These are phyloP conservation scores for Mycena floridula DNA, from an alignment of 768 basidiomycete genomes.

Conservation along the genomic window DNA sequence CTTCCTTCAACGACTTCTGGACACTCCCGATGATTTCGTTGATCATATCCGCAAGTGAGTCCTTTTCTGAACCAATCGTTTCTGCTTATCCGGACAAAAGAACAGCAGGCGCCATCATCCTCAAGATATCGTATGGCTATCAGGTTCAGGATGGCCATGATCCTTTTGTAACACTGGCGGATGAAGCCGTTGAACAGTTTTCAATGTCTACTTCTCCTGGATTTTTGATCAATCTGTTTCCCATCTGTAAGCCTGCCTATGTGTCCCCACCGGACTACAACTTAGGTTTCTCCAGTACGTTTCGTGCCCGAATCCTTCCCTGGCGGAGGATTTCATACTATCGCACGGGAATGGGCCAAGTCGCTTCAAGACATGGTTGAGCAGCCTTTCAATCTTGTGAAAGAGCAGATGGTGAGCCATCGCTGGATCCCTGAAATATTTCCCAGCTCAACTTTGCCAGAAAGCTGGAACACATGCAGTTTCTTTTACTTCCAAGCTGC, in stretches of 20 bases:
- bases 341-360: constrained; percentile 24
- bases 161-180: constrained; percentile 3
- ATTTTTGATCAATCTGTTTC: constrained; percentile 5
- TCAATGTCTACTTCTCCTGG: not conserved
- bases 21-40: not conserved
- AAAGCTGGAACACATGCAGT: constrained; percentile 13
- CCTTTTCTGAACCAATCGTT: not conserved
- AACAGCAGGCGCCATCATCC: constrained; percentile 4
- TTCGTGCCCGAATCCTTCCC: constrained; percentile 29
- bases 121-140: constrained; percentile 9
- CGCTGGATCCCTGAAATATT: constrained; percentile 34
- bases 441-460: not conserved
- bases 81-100: not conserved
- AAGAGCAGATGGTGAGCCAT: constrained; percentile 16
- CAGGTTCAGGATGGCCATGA: constrained; percentile 2
- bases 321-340: constrained; percentile 28
- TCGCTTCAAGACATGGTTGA: constrained; percentile 25
- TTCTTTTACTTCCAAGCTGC: constrained; percentile 13
- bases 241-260: constrained; percentile 1
- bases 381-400: constrained; percentile 21
- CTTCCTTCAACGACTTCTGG: constrained; percentile 7
- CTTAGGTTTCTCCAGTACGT: constrained; percentile 19
- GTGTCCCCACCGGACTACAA: not conserved
- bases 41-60: constrained; percentile 3
- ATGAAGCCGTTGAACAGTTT: constrained; percentile 3